A percentile compares a stretch with the other conserved stretches of the same genome.
phyloP scores from a whole-genome alignment of 2,329 filamentous ascomycete species.

The Penicillium olsonii region DNA sequence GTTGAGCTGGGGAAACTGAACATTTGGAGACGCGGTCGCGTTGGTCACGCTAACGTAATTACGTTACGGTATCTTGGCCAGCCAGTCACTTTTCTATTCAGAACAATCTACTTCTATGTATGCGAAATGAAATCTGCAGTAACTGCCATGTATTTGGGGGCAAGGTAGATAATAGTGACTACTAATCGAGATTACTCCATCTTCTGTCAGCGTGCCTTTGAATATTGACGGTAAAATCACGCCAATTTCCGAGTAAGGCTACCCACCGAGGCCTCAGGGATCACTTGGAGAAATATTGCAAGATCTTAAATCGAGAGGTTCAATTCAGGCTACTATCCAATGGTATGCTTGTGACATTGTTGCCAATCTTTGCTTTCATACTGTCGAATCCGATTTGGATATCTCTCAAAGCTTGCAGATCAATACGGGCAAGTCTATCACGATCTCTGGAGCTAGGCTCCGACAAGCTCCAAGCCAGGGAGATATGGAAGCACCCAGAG shows the following conservation, averaged over 20 bases:
- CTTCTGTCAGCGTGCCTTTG: too few relatives aligned
- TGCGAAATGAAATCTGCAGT: neutral
- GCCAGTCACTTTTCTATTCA: neutral
- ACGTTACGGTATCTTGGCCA: neutral
- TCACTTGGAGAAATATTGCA: neutral
- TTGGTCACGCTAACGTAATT: constrained; percentile 7
- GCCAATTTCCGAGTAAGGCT: too few relatives aligned
- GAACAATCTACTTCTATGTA: neutral
- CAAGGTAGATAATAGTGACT: too few relatives aligned
- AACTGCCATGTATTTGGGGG: neutral
- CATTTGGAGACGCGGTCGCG: constrained; percentile 17
- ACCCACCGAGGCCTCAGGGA: too few relatives aligned
- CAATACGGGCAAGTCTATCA: constrained; percentile 26
- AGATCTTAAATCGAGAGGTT: too few relatives aligned
- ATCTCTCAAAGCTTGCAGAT: constrained; percentile 33
- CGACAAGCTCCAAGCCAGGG: constrained; percentile 78
- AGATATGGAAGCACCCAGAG: constrained; percentile 75
- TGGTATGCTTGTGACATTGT: constrained; percentile 54
- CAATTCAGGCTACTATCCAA: constrained; percentile 14
- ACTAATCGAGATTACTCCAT: too few relatives aligned
- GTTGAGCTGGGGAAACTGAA: constrained; percentile 2
- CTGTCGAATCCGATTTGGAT: constrained; percentile 59
- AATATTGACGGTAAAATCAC: too few relatives aligned
- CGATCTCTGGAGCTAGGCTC: constrained; percentile 51
- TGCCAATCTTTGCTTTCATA: constrained; percentile 76